Percentiles rank a stretch among this genome's conserved stretches.
Evolutionary conservation across 176 grass and related monocot genomes (phyloP).

Genomic region (Calamus simplicifolius): DNA sequence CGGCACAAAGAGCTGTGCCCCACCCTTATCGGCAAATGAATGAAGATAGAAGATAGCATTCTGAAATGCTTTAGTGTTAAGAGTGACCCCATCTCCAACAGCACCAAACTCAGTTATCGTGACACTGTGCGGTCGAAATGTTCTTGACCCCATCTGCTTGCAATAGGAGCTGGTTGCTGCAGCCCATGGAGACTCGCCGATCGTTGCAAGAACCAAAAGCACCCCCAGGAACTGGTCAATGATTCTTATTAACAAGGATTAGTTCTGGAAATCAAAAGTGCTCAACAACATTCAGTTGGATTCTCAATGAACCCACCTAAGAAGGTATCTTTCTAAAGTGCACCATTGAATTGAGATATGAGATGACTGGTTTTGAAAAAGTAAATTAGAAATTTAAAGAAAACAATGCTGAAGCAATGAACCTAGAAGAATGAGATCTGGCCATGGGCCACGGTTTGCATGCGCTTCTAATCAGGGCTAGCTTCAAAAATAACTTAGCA

Average conservation of each 20-base stretch:
- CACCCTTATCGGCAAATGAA: conserved; percentile 95
- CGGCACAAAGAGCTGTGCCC: conserved; percentile 83
- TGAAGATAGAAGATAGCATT: conserved; percentile 98
- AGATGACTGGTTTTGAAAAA: no score
- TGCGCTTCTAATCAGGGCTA: no score
- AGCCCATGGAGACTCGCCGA: conserved; percentile 22
- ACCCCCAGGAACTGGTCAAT: conserved; percentile 37
- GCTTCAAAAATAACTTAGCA: no score
- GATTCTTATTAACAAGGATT: conserved; percentile 7
- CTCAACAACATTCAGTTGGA: no score
- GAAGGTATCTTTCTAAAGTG: no score
- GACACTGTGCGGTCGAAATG: conserved; percentile 86
- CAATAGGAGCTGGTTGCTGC: conserved; percentile 45
- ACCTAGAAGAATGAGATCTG: no score
- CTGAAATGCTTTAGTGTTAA: conserved; percentile 95
- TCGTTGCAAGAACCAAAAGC: conserved; percentile 40
- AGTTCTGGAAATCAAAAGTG: no score
- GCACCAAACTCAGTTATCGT: conserved; percentile 89
- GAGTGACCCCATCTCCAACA: conserved; percentile 76
- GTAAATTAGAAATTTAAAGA: no score
- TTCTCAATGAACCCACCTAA: no score
- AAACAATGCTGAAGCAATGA: no score
- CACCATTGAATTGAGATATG: no score
- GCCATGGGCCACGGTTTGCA: no score
- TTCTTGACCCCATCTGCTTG: conserved; percentile 55